phyloP scores from a whole-genome alignment of 176 grass and related monocot species.

The Eragrostis curvula region DNA sequence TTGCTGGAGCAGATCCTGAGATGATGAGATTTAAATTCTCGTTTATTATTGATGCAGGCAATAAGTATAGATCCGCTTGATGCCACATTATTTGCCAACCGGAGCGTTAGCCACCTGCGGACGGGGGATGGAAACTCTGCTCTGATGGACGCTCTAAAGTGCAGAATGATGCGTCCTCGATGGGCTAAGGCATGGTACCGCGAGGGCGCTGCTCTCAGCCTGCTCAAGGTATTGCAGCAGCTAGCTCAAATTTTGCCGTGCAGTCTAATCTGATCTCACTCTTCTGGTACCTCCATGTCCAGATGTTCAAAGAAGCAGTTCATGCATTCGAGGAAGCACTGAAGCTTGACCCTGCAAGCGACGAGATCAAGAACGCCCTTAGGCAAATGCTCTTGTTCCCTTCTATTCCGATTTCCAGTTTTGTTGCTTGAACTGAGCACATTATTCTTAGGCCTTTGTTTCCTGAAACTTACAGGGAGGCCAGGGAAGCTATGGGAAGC shows the following conservation, averaged over 20 bases:
- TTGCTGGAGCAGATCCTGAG: not conserved
- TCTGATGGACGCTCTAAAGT: not conserved
- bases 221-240: not conserved
- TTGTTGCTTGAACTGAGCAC: not conserved
- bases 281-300: not conserved
- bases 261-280: not conserved
- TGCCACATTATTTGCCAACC: not conserved
- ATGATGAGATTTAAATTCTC: not conserved
- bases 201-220: not conserved
- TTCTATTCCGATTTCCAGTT: not conserved
- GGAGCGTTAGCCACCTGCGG: conserved; percentile 7
- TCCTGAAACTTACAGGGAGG: conserved; percentile 3
- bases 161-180: not conserved
- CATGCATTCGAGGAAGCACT: not conserved
- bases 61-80: not conserved
- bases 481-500: not conserved
- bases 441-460: not conserved
- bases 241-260: not conserved
- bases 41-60: not conserved
- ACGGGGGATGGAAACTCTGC: not conserved
- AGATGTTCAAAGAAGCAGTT: not conserved
- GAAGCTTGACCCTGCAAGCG: conserved; percentile 44
- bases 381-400: conserved; percentile 19
- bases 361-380: conserved; percentile 42
- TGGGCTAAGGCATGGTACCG: conserved; percentile 20